Evolutionary conservation across 2,329 filamentous ascomycete species (phyloP).

Genomic region (Claviceps quebecensis): DNA sequence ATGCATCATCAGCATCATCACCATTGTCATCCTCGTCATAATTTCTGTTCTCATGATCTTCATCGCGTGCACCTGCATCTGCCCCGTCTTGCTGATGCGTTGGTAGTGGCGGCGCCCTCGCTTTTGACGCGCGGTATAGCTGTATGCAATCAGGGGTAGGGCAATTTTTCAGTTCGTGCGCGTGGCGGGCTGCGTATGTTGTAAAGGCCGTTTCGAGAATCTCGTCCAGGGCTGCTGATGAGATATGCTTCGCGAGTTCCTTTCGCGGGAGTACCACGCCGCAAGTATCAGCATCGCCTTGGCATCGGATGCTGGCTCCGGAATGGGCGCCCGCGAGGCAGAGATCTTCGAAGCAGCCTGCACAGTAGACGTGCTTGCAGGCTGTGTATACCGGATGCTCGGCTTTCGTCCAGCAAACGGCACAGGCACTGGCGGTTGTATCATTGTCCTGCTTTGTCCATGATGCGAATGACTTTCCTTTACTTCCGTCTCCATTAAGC

Average conservation of each 20-base stretch:
- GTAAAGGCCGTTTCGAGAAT: constrained; percentile 24
- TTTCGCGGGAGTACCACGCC: constrained; percentile 9
- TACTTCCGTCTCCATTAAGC: background rate
- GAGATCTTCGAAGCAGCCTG: constrained; percentile 24
- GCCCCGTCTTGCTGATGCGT: background rate
- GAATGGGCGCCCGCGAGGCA: constrained; percentile 9
- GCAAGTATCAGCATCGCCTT: constrained; percentile 15
- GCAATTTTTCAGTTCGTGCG: constrained; percentile 23
- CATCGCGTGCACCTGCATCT: background rate
- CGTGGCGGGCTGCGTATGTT: constrained; percentile 19
- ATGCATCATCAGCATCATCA: too few species aligned
- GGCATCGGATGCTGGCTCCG: constrained; percentile 11
- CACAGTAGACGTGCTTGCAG: constrained; percentile 29
- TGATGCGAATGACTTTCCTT: background rate
- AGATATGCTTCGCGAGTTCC: constrained; percentile 16
- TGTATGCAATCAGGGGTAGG: constrained; percentile 28
- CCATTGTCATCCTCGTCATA: too few species aligned
- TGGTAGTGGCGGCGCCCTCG: background rate
- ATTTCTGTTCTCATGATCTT: too few species aligned
- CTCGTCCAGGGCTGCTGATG: constrained; percentile 19
- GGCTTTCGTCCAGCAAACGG: constrained; percentile 23
- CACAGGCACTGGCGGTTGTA: constrained; percentile 11
- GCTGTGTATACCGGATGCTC: constrained; percentile 19
- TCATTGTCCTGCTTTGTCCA: background rate
- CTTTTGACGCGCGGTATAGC: constrained; percentile 22